Evolutionary conservation across 1,284 basidiomycete species (phyloP).

Genomic region (Crucibulum cyathiforme): DNA sequence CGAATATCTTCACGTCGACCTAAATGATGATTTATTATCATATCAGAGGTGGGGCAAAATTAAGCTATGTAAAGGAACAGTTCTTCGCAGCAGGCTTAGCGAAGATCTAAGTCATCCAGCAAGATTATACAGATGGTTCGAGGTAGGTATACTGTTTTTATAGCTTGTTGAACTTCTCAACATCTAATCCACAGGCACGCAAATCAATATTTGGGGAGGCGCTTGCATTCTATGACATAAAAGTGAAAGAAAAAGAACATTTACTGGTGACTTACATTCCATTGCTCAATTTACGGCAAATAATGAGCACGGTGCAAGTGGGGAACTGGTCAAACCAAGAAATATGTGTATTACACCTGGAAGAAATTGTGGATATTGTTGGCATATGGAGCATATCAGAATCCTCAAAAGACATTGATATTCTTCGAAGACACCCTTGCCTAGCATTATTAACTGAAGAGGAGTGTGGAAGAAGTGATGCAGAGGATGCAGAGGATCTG

Average conservation of each 20-base stretch:
- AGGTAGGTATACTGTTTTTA: not conserved
- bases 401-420: not conserved
- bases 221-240: not conserved
- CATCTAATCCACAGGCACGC: not conserved
- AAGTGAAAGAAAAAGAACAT: not conserved
- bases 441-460: not conserved
- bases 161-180: not conserved
- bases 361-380: not conserved
- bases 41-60: not conserved
- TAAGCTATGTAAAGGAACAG: not conserved
- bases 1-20: too few relatives aligned
- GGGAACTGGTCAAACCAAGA: not conserved
- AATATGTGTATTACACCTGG: not conserved
- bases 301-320: not conserved
- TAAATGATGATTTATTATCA: too few relatives aligned
- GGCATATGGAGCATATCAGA: not conserved
- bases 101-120: not conserved
- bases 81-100: not conserved
- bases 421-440: not conserved
- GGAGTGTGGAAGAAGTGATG: not conserved
- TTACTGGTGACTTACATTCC: not conserved
- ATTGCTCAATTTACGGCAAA: not conserved
- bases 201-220: not conserved
- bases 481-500: not conserved
- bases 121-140: not conserved